Conservation (phyloP, 306 rosid genomes). For the Ormosia semicastrata region DNA sequence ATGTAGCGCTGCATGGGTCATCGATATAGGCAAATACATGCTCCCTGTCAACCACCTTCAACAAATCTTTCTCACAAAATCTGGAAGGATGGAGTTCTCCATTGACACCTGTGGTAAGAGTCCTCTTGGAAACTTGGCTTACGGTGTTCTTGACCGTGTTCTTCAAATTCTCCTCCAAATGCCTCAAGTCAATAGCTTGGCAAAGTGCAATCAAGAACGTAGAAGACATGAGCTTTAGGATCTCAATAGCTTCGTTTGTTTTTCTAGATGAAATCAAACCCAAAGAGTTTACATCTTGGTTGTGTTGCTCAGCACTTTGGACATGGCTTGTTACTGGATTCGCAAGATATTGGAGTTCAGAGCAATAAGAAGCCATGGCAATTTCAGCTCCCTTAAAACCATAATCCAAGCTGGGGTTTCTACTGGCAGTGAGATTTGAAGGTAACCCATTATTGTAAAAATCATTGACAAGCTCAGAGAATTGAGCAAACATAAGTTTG, state of each 20-base stretch:
- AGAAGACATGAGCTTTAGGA: conserved; percentile 55
- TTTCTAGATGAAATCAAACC: conserved; percentile 83
- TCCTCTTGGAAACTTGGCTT: conserved; percentile 65
- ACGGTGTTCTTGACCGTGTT: conserved; percentile 58
- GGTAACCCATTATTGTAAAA: conserved; percentile 86
- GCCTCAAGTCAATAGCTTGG: conserved; percentile 87
- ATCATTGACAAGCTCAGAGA: conserved; percentile 85
- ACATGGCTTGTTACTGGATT: conserved; percentile 49
- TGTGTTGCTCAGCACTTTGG: conserved; percentile 54
- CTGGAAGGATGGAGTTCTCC: conserved; percentile 86
- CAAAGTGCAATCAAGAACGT: conserved; percentile 78
- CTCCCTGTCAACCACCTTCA: conserved; percentile 80
- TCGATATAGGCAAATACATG: conserved; percentile 63
- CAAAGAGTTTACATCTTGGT: conserved; percentile 65
- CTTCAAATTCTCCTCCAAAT: conserved; percentile 86
- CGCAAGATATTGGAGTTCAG: conserved; percentile 49
- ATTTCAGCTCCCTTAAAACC: conserved; percentile 81
- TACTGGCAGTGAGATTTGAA: conserved; percentile 71
- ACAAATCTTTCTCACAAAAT: conserved; percentile 72
- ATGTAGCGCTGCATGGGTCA: conserved; percentile 71
- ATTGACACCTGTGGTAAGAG: conserved; percentile 51
- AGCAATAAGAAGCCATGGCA: conserved; percentile 56
- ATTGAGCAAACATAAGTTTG: conserved; percentile 87
- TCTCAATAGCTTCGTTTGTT: conserved; percentile 73
- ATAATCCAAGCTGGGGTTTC: conserved; percentile 88